A percentile compares a stretch with the other conserved stretches of the same genome.
Evolutionary conservation across 495 filamentous ascomycete genomes (phyloP).

Genomic region (Penicillium parvum): DNA sequence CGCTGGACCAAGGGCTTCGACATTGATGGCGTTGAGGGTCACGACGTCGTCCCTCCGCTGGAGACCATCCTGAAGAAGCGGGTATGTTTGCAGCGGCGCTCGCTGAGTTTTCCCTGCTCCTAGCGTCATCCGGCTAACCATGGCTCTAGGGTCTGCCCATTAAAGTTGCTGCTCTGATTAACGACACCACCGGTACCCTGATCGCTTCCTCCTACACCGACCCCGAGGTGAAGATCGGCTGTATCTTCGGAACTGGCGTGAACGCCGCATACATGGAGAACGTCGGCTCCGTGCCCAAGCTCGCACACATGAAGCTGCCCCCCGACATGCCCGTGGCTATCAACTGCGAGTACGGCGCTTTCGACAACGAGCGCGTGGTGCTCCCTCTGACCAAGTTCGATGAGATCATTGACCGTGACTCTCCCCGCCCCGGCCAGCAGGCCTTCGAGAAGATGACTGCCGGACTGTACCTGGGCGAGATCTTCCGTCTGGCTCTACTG

Average conservation of each 20-base stretch:
- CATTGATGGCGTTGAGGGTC: slow-evolving; percentile 90
- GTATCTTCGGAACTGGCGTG: slow-evolving; percentile 97
- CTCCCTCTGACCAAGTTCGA: slow-evolving; percentile 85
- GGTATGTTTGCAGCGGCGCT: slow-evolving; percentile 44
- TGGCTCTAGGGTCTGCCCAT: slow-evolving; percentile 72
- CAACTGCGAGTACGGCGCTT: slow-evolving; percentile 98
- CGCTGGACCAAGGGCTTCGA: slow-evolving; percentile 99
- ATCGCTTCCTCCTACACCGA: slow-evolving; percentile 97
- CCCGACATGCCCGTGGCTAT: slow-evolving; percentile 90
- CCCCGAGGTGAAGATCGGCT: slow-evolving; percentile 84
- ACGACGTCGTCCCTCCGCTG: slow-evolving; percentile 91
- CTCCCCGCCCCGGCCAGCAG: slow-evolving; percentile 91
- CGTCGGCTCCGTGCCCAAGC: slow-evolving; percentile 85
- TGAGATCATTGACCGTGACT: slow-evolving; percentile 83
- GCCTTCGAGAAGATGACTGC: slow-evolving; percentile 98
- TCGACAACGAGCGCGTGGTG: slow-evolving; percentile 93
- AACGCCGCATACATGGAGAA: slow-evolving; percentile 99
- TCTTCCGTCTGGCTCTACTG: slow-evolving; percentile 85
- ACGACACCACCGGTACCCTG: slow-evolving; percentile 98
- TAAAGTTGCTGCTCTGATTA: slow-evolving; percentile 89
- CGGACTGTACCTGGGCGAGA: slow-evolving; percentile 89
- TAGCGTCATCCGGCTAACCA: neutral
- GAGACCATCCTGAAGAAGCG: slow-evolving; percentile 75
- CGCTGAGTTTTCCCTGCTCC: neutral
- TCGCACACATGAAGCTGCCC: slow-evolving; percentile 89